Percentiles rank a stretch among this genome's conserved stretches.
Evolutionary conservation across 2,329 filamentous ascomycete species (phyloP).

Genomic region (Fusarium beomiforme): DNA sequence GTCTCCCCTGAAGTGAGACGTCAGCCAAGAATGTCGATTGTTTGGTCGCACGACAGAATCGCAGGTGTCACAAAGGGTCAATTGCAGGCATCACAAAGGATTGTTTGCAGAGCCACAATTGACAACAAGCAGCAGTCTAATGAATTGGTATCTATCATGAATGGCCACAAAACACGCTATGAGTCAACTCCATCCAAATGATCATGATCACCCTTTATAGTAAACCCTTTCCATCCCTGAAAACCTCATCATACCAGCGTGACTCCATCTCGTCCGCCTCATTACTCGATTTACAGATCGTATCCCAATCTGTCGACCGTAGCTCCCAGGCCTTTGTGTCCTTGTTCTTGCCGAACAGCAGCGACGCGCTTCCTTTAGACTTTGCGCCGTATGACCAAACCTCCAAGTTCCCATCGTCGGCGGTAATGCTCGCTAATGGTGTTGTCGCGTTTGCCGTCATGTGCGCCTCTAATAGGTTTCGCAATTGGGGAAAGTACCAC

Average conservation of each 20-base stretch:
- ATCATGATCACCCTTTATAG: slow-evolving; percentile 13
- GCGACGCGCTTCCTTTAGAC: slow-evolving; percentile 9
- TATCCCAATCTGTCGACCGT: slow-evolving; percentile 32
- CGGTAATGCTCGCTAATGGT: slow-evolving; percentile 23
- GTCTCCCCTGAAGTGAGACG: background rate
- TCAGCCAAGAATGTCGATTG: slow-evolving; percentile 18
- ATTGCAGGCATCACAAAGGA: too few relatives aligned
- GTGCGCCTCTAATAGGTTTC: slow-evolving; percentile 33
- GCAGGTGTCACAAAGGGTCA: background rate
- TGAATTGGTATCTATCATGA: slow-evolving; percentile 17
- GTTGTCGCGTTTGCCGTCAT: slow-evolving; percentile 22
- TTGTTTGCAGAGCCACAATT: background rate
- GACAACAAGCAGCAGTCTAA: background rate
- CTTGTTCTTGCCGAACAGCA: slow-evolving; percentile 38
- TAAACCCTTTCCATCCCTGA: slow-evolving; percentile 35
- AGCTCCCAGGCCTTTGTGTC: slow-evolving; percentile 31
- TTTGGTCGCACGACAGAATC: background rate
- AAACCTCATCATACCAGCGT: slow-evolving; percentile 39
- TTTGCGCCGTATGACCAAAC: slow-evolving; percentile 28
- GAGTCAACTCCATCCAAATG: slow-evolving; percentile 26
- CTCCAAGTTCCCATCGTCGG: slow-evolving; percentile 16
- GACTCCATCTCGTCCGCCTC: slow-evolving; percentile 9
- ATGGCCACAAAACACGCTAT: slow-evolving; percentile 30
- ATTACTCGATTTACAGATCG: slow-evolving; percentile 32
- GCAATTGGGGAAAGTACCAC: slow-evolving; percentile 41